Evolutionary conservation across 805 yeast genomes (phyloP).

Genomic region (Scheffersomyces ergatensis): DNA sequence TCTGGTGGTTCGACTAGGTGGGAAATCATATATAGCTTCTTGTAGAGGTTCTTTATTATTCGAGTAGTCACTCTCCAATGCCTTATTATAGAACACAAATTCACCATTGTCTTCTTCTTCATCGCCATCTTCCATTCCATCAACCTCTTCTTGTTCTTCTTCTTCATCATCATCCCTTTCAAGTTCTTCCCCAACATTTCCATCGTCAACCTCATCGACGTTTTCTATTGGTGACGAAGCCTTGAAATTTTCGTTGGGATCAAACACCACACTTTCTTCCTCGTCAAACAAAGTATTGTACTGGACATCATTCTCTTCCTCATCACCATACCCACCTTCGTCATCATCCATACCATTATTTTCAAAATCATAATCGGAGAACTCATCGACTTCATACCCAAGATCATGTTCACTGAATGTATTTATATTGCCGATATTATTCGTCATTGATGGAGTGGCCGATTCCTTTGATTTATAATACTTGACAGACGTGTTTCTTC

Average conservation of each 20-base stretch:
- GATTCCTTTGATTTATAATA: slow-evolving; percentile 33
- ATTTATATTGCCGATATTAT: slow-evolving; percentile 10
- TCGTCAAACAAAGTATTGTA: slow-evolving; percentile 14
- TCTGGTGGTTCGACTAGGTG: no score
- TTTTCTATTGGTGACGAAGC: no score
- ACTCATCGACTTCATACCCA: slow-evolving; percentile 28
- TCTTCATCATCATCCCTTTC: neutral
- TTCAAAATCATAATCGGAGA: slow-evolving; percentile 41
- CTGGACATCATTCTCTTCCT: slow-evolving; percentile 8
- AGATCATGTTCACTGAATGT: slow-evolving; percentile 27
- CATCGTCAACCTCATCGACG: slow-evolving; percentile 7
- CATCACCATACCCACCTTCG: slow-evolving; percentile 7
- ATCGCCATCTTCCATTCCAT: neutral
- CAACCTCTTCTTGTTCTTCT: neutral
- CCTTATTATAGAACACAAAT: neutral
- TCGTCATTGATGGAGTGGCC: slow-evolving; percentile 3
- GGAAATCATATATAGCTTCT: no score
- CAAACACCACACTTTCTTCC: neutral
- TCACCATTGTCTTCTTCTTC: slow-evolving; percentile 1
- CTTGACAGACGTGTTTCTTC: slow-evolving; percentile 43
- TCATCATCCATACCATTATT: slow-evolving; percentile 38
- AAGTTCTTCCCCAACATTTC: no score
- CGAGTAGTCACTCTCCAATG: slow-evolving; percentile 3
- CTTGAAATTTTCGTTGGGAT: no score
- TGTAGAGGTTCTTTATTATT: no score